These are phyloP conservation scores for Rhizoctonia solani DNA, from an alignment of 1,284 basidiomycete species.

Conservation along the genomic window DNA sequence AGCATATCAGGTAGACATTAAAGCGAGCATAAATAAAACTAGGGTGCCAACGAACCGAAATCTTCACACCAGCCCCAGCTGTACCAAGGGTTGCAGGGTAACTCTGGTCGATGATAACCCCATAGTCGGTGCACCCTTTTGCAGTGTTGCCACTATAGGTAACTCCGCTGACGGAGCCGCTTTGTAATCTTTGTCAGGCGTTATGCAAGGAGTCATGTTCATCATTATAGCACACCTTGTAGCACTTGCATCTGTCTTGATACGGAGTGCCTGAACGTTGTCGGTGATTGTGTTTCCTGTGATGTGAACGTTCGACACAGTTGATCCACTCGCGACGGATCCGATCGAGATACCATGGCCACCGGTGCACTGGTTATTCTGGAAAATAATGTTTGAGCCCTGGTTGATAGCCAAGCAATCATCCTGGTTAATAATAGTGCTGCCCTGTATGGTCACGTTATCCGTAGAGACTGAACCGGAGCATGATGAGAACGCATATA, in stretches of 20 bases:
- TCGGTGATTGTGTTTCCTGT: constrained; percentile 30
- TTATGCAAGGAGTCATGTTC: background rate
- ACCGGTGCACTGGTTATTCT: constrained; percentile 16
- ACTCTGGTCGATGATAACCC: constrained; percentile 29
- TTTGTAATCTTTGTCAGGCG: background rate
- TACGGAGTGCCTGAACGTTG: constrained; percentile 33
- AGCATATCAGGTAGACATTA: background rate
- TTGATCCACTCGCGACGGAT: constrained; percentile 26
- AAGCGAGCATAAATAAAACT: background rate
- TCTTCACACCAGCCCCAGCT: constrained; percentile 30
- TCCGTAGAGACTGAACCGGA: constrained; percentile 29
- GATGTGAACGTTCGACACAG: constrained; percentile 33
- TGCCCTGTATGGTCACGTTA: constrained; percentile 26
- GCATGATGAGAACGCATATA: too few species aligned
- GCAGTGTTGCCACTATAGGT: constrained; percentile 25
- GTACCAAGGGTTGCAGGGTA: constrained; percentile 28
- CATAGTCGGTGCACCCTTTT: constrained; percentile 32
- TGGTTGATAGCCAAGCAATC: constrained; percentile 42
- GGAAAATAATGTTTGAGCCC: too few species aligned
- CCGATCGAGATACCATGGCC: constrained; percentile 37
- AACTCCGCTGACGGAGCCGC: constrained; percentile 28
- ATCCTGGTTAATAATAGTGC: constrained; percentile 40
- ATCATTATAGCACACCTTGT: constrained; percentile 2
- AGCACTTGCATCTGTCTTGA: too few species aligned
- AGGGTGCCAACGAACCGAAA: constrained; percentile 14